phyloP scores from a whole-genome alignment of 306 rosid genomes.

The Glycine soja region DNA sequence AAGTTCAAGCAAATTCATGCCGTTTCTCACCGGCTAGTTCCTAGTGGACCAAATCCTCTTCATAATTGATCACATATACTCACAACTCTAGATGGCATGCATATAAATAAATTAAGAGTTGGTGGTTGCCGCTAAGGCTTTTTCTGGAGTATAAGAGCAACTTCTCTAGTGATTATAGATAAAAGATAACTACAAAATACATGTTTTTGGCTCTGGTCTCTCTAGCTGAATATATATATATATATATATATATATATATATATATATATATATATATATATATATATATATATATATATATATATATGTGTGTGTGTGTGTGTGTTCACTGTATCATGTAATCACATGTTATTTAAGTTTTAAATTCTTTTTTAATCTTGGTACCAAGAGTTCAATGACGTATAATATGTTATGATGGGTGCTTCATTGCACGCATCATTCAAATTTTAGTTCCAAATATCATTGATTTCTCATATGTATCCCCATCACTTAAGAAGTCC shows the following conservation, averaged over 20 bases:
- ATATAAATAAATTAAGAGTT: slow-evolving; percentile 27
- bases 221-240: slow-evolving; percentile 9
- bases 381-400: no score
- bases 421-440: not conserved
- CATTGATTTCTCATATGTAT: not conserved
- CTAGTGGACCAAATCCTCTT: slow-evolving; percentile 78
- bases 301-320: no score
- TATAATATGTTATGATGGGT: not conserved
- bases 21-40: slow-evolving; percentile 63
- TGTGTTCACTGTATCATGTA: slow-evolving; percentile 3
- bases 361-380: no score
- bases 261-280: no score
- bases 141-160: slow-evolving; percentile 5
- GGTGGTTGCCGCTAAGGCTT: not conserved
- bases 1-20: slow-evolving; percentile 52
- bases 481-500: not conserved
- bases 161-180: not conserved
- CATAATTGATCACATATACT: slow-evolving; percentile 59
- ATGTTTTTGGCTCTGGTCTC: slow-evolving; percentile 2
- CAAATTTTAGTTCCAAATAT: not conserved
- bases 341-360: not conserved
- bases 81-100: not conserved
- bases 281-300: no score
- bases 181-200: slow-evolving; percentile 8
- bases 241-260: no score